A percentile compares a stretch with the other conserved stretches of the same genome.
phyloP scores from a whole-genome alignment of 2,329 filamentous ascomycete species.

The Domatiomyces catenatus region DNA sequence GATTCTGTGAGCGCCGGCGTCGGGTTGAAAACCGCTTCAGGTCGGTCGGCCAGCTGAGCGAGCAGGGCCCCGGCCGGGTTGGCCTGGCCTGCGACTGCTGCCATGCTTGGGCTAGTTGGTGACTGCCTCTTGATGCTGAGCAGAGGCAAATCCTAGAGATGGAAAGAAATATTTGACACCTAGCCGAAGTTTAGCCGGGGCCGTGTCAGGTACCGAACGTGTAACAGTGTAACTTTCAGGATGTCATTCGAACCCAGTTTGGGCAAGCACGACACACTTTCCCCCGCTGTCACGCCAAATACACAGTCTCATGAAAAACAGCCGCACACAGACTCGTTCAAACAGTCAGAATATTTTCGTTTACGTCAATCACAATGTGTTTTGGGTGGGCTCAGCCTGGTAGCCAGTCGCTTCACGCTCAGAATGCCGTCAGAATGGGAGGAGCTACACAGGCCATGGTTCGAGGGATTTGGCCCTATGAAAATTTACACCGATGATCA shows the following conservation, averaged over 20 bases:
- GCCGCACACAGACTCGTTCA: too few species aligned
- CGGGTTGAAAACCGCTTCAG: slow-evolving; percentile 66
- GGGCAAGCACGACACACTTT: too few species aligned
- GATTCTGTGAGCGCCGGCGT: slow-evolving; percentile 49
- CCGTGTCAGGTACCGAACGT: background rate
- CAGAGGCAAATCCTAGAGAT: background rate
- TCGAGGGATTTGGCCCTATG: too few species aligned
- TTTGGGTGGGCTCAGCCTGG: too few species aligned
- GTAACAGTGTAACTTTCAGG: background rate
- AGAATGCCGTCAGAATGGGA: too few species aligned
- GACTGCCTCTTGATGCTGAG: background rate
- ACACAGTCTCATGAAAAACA: too few species aligned
- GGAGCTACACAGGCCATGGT: too few species aligned
- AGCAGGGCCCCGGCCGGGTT: slow-evolving; percentile 28
- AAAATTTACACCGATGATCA: too few species aligned
- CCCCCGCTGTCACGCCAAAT: too few species aligned
- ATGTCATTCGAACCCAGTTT: background rate
- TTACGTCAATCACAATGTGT: too few species aligned
- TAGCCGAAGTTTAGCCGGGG: background rate
- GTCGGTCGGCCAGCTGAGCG: slow-evolving; percentile 44
- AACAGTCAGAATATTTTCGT: too few species aligned
- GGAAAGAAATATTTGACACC: background rate
- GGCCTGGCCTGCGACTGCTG: background rate
- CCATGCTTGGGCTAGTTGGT: background rate
- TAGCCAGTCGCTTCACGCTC: too few species aligned